phyloP scores from a whole-genome alignment of 1,284 basidiomycete species.

The Volvariella surrecta region DNA sequence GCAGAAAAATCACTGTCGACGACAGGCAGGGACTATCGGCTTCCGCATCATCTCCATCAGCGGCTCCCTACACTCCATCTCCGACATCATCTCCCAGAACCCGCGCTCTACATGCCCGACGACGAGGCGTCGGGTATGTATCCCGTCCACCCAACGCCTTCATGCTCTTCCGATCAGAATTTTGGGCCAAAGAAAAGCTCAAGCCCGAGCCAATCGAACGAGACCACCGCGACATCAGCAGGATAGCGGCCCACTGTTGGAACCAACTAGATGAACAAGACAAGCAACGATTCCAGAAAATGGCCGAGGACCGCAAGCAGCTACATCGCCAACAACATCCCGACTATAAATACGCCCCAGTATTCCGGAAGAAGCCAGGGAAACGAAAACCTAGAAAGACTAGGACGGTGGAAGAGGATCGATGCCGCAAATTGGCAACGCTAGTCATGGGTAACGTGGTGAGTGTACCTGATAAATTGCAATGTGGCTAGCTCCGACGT shows the following conservation, averaged over 20 bases:
- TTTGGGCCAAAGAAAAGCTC: constrained; percentile 43
- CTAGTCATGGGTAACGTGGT: constrained; percentile 23
- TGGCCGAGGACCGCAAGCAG: constrained; percentile 39
- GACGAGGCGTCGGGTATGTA: constrained; percentile 37
- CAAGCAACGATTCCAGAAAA: constrained; percentile 38
- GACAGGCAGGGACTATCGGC: constrained; percentile 5
- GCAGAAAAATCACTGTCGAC: not conserved
- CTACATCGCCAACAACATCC: constrained; percentile 40
- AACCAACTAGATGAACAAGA: constrained; percentile 14
- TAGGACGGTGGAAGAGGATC: constrained; percentile 22
- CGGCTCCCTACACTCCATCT: constrained; percentile 5
- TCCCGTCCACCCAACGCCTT: constrained; percentile 80
- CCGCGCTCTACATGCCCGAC: constrained; percentile 27
- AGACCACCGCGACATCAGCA: constrained; percentile 45
- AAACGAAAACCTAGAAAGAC: constrained; percentile 22
- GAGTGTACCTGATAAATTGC: too few species aligned
- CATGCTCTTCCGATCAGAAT: constrained; percentile 72
- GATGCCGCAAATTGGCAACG: constrained; percentile 34
- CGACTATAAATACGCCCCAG: constrained; percentile 44
- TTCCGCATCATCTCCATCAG: constrained; percentile 7
- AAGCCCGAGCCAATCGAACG: constrained; percentile 26
- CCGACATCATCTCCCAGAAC: constrained; percentile 16
- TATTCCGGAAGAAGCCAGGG: constrained; percentile 19
- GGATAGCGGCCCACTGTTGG: constrained; percentile 32
- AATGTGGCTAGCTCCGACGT: too few species aligned